These are phyloP conservation scores for Suillus luteus DNA, from an alignment of 768 basidiomycete genomes.

Conservation along the genomic window DNA sequence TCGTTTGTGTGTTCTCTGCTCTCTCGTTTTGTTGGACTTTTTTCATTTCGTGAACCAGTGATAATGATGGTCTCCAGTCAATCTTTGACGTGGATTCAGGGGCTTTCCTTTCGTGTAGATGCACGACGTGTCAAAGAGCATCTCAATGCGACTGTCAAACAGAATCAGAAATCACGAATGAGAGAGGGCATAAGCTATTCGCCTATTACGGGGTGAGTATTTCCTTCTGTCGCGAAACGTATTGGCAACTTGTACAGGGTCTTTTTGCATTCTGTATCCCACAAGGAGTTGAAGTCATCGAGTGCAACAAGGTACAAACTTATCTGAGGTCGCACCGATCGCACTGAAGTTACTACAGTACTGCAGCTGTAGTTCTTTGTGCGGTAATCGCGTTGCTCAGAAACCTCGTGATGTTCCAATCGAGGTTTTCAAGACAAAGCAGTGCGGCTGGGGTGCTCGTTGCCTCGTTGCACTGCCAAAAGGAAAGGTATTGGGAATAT, in stretches of 20 bases:
- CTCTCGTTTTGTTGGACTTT: slow-evolving; percentile 11
- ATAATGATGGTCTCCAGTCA: slow-evolving; percentile 16
- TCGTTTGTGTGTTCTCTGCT: slow-evolving; percentile 41
- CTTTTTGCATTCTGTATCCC: slow-evolving; percentile 46
- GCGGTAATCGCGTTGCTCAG: slow-evolving; percentile 65
- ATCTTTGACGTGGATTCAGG: slow-evolving; percentile 31
- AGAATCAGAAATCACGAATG: slow-evolving; percentile 41
- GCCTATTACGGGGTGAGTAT: slow-evolving; percentile 48
- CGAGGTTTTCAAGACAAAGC: slow-evolving; percentile 64
- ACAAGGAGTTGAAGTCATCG: slow-evolving; percentile 54
- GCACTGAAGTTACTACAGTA: slow-evolving; percentile 30
- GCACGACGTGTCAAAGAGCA: slow-evolving; percentile 37
- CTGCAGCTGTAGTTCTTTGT: slow-evolving; percentile 47
- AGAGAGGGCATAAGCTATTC: slow-evolving; percentile 29
- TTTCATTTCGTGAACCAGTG: slow-evolving; percentile 13
- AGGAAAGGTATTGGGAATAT: slow-evolving; percentile 68
- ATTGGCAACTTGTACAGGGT: slow-evolving; percentile 39
- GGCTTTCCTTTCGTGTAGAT: slow-evolving; percentile 48
- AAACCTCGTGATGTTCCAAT: slow-evolving; percentile 55
- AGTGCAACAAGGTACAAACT: slow-evolving; percentile 60
- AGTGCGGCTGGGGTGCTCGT: slow-evolving; percentile 70
- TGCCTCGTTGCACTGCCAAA: slow-evolving; percentile 39
- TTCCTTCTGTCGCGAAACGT: not conserved
- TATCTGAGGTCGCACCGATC: not conserved
- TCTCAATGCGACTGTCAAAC: slow-evolving; percentile 51